phyloP scores from a whole-genome alignment of 176 grass and related monocot species.

The Triticum aestivum region DNA sequence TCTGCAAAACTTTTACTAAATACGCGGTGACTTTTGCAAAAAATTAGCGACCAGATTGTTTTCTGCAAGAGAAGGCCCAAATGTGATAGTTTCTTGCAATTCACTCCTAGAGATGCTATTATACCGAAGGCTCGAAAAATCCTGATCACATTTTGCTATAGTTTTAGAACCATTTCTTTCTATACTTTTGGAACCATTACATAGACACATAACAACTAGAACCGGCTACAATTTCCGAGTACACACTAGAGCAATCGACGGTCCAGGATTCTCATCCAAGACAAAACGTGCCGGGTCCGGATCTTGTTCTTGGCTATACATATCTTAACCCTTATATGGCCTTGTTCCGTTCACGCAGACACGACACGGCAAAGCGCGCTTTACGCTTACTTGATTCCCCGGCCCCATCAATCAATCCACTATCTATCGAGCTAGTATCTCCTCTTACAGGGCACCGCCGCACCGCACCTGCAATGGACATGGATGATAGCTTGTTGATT shows the following conservation, averaged over 20 bases:
- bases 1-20: no score
- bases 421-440: neutral
- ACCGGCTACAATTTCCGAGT: neutral
- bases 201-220: no score
- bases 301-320: neutral
- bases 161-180: no score
- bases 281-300: neutral
- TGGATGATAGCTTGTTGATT: neutral
- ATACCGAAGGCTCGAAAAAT: no score
- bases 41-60: no score
- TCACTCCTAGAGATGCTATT: no score
- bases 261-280: neutral
- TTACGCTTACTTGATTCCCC: slow-evolving; percentile 29
- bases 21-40: no score
- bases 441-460: neutral
- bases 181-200: no score
- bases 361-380: slow-evolving; percentile 20
- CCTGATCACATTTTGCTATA: no score
- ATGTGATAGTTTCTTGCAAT: no score
- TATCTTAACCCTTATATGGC: no score
- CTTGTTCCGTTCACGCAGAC: neutral
- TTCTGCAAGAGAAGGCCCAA: no score
- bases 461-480: neutral
- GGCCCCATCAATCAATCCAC: neutral
- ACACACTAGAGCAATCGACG: neutral